Evolutionary conservation across 2,329 filamentous ascomycete genomes (phyloP), one percentile per base, ranked within the genome.

Genomic region (Aspergillus proliferans): DNA sequence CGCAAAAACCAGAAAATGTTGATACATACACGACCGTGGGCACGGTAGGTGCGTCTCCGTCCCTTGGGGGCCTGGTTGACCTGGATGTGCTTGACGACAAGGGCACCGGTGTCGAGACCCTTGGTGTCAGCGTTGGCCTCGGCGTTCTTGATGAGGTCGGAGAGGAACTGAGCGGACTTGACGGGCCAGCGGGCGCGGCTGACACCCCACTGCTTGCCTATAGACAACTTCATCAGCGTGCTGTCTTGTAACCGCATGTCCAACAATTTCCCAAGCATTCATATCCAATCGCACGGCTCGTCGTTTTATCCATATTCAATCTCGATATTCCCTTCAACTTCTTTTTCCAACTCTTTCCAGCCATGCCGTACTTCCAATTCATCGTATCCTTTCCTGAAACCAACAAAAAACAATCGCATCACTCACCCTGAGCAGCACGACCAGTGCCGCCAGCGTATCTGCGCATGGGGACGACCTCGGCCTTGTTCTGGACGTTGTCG

Each of bases 41-140:
- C 94, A 85, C 93, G 91, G 88, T 98, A 98, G 73, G 93, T 98
- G 77, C 93, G 87, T 80, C 93, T 85, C 75, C 93, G 86, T 84
- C 97, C 92, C 87, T 97, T 97, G 71, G 93, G 93, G 67, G 93
- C 94, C 84, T 98, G 93, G 88, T 98, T 98, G 84, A 98, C 93
- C 83, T 98, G 93, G 80, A 98, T 98, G 87, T 96, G 94, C 88
- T 96, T 96, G 80, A 98, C 88, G 73, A 97, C 79, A 72, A 98
- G 82, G 83, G 94, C 94, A 79, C 85, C 86, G 72, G 91, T 97
- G 79, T 98, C 90, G 71, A 95, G 88, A 70, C 91, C 90, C 84
- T 95, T 95, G 76, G 88, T 87, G 69, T 95, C 91, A 74, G 90
- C 90, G 78, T 95, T 95, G 80, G 90, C 85, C 82, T 95, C 90